phyloP scores from a whole-genome alignment of 2,329 filamentous ascomycete genomes.

The Colletotrichum brevisporum region DNA sequence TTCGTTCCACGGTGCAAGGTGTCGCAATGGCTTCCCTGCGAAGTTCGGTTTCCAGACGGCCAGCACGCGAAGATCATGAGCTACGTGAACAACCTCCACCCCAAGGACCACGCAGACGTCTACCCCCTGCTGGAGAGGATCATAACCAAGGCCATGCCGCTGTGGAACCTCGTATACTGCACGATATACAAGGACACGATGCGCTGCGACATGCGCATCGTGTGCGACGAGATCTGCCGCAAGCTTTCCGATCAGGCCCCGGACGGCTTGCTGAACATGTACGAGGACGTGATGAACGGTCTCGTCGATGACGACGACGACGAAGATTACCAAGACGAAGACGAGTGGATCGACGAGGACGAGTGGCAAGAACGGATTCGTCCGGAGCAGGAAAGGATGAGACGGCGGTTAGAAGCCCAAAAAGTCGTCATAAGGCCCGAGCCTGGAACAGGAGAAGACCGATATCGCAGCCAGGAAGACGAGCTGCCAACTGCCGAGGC shows the following conservation, averaged over 20 bases:
- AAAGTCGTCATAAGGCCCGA: background rate
- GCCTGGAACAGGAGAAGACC: background rate
- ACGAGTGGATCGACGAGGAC: background rate
- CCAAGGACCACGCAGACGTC: conserved; percentile 6
- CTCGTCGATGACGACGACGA: background rate
- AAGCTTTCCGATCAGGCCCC: background rate
- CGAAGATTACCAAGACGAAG: background rate
- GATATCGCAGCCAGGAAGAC: background rate
- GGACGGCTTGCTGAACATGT: background rate
- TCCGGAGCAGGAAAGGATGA: background rate
- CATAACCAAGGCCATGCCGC: conserved; percentile 4
- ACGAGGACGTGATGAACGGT: background rate
- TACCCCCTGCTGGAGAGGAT: conserved; percentile 6
- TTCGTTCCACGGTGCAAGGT: background rate
- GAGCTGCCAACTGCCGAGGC: background rate
- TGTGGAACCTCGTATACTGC: conserved; percentile 14
- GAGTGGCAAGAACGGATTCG: conserved; percentile 3
- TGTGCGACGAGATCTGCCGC: background rate
- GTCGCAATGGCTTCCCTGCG: conserved; percentile 12
- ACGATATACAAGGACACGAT: conserved; percentile 1
- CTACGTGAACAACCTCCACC: conserved; percentile 20
- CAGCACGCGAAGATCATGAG: conserved; percentile 11
- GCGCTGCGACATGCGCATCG: conserved; percentile 1
- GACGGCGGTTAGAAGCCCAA: background rate
- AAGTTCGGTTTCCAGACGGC: conserved; percentile 11